Evolutionary conservation across 73 alveolate species (phyloP).

Genomic region (Paramecium primaurelia): DNA sequence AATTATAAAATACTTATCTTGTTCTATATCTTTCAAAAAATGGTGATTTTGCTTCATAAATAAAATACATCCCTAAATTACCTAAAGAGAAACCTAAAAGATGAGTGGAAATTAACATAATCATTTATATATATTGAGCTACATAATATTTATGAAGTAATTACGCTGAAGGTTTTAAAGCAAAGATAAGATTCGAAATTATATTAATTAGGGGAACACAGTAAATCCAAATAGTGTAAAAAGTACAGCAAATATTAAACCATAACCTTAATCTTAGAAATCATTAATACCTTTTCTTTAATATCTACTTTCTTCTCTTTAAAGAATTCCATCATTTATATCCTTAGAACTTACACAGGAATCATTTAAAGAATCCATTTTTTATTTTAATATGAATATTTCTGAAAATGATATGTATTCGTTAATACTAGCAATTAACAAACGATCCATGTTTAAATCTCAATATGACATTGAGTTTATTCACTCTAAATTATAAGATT

Average conservation of each 20-base stretch:
- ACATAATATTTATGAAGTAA: neutral
- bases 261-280: neutral
- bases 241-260: neutral
- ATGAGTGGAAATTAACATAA: constrained; percentile 1
- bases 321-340: neutral
- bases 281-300: neutral
- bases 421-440: neutral
- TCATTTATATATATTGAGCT: neutral
- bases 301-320: neutral
- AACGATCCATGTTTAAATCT: constrained; percentile 32
- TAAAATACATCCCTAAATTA: constrained; percentile 49
- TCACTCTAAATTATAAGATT: neutral
- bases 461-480: neutral
- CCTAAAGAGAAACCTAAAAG: neutral
- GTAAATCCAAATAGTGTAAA: neutral
- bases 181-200: neutral
- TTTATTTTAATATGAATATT: neutral
- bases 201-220: neutral
- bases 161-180: neutral
- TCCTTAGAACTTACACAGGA: neutral
- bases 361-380: neutral
- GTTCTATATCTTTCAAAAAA: constrained; percentile 80
- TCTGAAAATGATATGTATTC: neutral
- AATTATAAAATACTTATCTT: neutral
- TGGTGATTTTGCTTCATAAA: constrained; percentile 68